A percentile compares a stretch with the other conserved stretches of the same genome.
Conservation (phyloP, 73 alveolate species). For the Paraurostyla sp. region DNA sequence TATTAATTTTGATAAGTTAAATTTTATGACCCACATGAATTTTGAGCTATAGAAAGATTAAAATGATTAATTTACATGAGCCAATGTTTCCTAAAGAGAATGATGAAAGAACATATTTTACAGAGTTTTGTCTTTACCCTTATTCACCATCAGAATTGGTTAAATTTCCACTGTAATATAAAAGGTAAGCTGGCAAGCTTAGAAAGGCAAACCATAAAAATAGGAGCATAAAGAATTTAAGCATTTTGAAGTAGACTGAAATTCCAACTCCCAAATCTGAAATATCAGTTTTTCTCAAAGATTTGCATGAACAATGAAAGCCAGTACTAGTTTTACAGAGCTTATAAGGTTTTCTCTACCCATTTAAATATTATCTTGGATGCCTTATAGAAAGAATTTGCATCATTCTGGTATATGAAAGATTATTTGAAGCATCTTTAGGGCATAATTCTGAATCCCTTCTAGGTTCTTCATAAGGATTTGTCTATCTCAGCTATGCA, state of each 20-base stretch:
- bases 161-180: slow-evolving; percentile 50
- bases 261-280: slow-evolving; percentile 65
- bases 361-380: background rate
- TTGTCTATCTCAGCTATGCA: no score
- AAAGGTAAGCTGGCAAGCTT: slow-evolving; percentile 62
- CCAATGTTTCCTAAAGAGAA: slow-evolving; percentile 57
- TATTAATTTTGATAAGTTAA: background rate
- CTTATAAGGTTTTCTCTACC: background rate
- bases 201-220: slow-evolving; percentile 48
- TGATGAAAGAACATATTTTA: slow-evolving; percentile 13
- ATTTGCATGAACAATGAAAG: slow-evolving; percentile 51
- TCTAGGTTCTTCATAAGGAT: no score
- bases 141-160: background rate
- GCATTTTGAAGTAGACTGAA: slow-evolving; percentile 66
- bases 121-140: background rate
- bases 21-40: slow-evolving; percentile 4
- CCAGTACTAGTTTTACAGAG: slow-evolving; percentile 59
- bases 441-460: no score
- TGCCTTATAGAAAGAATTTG: background rate
- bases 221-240: slow-evolving; percentile 58
- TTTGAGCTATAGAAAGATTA: slow-evolving; percentile 29
- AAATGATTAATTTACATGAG: background rate
- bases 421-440: no score
- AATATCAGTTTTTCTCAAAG: slow-evolving; percentile 49
- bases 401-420: no score